phyloP scores from a whole-genome alignment of 768 basidiomycete species.

The Rhizopogon sp. region DNA sequence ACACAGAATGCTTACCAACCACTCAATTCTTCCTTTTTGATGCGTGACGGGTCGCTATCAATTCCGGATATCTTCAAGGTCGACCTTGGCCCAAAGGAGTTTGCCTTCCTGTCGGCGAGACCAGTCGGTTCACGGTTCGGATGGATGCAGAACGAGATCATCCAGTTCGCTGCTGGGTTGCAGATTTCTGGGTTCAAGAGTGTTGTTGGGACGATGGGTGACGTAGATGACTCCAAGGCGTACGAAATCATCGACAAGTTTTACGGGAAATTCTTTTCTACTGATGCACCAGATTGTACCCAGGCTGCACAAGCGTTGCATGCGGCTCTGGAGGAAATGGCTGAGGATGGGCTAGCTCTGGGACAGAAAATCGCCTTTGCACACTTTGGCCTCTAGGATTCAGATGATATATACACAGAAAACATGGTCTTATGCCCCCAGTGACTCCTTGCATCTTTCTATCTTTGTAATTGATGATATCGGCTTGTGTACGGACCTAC shows the following conservation, averaged over 20 bases:
- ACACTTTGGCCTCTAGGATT: constrained; percentile 2
- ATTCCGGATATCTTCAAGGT: constrained; percentile 2
- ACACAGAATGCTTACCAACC: constrained; percentile 4
- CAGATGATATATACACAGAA: background rate
- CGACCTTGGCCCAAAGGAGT: background rate
- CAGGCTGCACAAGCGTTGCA: constrained; percentile 4
- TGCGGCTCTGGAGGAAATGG: background rate
- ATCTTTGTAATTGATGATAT: background rate
- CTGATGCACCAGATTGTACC: background rate
- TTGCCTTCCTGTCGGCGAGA: constrained; percentile 15
- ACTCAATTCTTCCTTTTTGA: constrained; percentile 6
- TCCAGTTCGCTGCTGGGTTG: constrained; percentile 21
- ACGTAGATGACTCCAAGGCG: background rate
- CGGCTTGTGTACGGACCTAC: too few species aligned
- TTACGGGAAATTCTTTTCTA: background rate
- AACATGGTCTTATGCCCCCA: too few species aligned
- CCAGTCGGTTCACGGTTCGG: background rate
- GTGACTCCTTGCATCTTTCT: background rate
- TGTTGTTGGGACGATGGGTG: constrained; percentile 20
- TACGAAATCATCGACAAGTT: background rate
- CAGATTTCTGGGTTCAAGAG: constrained; percentile 18
- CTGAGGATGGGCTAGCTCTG: background rate
- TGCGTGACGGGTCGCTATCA: constrained; percentile 1
- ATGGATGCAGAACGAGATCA: constrained; percentile 11
- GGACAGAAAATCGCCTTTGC: constrained; percentile 1